phyloP scores from a whole-genome alignment of 2,329 filamentous ascomycete genomes.

The Paraconiothyrium brasiliense region DNA sequence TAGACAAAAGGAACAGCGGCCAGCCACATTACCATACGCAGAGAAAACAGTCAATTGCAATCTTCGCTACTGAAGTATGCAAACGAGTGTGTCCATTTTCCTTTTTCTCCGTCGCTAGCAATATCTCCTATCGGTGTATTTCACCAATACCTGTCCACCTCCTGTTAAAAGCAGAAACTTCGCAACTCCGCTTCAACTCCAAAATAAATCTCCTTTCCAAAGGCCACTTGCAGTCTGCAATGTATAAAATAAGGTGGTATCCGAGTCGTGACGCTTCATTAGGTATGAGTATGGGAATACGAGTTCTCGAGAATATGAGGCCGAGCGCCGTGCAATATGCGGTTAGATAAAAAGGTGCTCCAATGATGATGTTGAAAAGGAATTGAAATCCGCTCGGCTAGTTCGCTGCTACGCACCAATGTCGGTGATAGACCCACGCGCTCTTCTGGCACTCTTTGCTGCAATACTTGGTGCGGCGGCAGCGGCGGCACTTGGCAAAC shows the following conservation, averaged over 20 bases:
- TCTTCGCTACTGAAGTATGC: constrained; percentile 12
- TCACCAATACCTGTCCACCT: constrained; percentile 2
- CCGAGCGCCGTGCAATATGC: constrained; percentile 55
- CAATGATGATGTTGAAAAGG: constrained; percentile 41
- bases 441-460: constrained; percentile 99
- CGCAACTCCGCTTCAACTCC: constrained; percentile 30
- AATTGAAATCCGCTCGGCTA: constrained; percentile 34
- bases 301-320: constrained; percentile 43
- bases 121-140: constrained; percentile 4
- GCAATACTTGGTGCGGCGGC: constrained; percentile 97
- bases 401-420: constrained; percentile 89
- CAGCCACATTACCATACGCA: constrained; percentile 14
- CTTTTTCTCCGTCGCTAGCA: constrained; percentile 7
- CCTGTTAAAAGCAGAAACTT: constrained; percentile 5
- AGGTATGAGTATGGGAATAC: constrained; percentile 48
- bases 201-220: constrained; percentile 37
- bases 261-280: constrained; percentile 51
- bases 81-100: not conserved
- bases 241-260: constrained; percentile 39
- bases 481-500: constrained; percentile 97
- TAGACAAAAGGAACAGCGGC: constrained; percentile 4
- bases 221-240: constrained; percentile 41
- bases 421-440: constrained; percentile 96
- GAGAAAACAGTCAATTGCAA: constrained; percentile 10
- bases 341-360: constrained; percentile 46